Conservation (phyloP, 306 rosid species). For the Glycyrrhiza uralensis region DNA sequence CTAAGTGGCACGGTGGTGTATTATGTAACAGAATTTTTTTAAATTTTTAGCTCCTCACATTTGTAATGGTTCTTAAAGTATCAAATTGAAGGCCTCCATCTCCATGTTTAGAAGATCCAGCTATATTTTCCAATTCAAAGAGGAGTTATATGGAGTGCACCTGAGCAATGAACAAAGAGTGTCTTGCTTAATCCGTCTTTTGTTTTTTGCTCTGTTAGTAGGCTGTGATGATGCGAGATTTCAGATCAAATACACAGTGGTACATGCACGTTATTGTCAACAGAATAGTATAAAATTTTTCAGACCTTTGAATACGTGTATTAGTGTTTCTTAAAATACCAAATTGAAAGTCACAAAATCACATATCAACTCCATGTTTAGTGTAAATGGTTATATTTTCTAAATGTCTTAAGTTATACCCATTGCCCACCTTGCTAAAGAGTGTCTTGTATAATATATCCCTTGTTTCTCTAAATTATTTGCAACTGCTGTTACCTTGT, state of each 20-base stretch:
- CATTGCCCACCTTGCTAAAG: neutral
- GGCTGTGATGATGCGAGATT: neutral
- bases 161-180: neutral
- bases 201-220: neutral
- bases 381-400: neutral
- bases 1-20: neutral
- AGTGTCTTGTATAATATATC: neutral
- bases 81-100: neutral
- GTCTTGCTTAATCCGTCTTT: neutral
- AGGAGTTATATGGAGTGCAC: neutral
- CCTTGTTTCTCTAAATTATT: conserved; percentile 6
- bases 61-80: neutral
- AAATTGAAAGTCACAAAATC: neutral
- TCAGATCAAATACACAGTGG: neutral
- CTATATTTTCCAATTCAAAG: neutral
- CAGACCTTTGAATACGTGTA: neutral
- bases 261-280: neutral
- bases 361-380: neutral
- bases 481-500: neutral
- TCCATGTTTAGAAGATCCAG: neutral
- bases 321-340: neutral
- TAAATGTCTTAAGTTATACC: neutral
- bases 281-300: neutral
- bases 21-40: neutral
- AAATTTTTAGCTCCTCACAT: neutral